phyloP scores from a whole-genome alignment of 192 early-diverging fungal species.

The Backusella liffmaniae region DNA sequence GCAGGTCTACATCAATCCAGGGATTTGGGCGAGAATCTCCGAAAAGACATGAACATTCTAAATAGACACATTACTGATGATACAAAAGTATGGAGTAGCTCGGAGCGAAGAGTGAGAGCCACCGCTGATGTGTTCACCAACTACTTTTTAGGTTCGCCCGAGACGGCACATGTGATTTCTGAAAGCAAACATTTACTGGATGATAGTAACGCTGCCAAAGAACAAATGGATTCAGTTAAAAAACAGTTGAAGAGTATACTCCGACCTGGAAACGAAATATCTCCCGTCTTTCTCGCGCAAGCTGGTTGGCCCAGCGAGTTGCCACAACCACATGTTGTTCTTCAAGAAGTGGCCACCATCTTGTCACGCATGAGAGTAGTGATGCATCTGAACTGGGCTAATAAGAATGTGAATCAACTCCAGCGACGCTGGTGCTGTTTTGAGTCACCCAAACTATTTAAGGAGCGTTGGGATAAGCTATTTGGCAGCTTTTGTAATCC shows the following conservation, averaged over 20 bases:
- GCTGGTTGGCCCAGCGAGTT: slow-evolving; percentile 40
- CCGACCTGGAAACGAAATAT: slow-evolving; percentile 33
- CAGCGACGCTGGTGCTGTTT: slow-evolving; percentile 89
- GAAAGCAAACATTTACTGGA: slow-evolving; percentile 93
- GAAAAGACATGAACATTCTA: slow-evolving; percentile 89
- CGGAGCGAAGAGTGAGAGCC: slow-evolving; percentile 85
- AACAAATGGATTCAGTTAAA: slow-evolving; percentile 89
- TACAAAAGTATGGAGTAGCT: slow-evolving; percentile 80
- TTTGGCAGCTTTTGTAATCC: slow-evolving; percentile 79
- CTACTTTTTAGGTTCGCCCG: slow-evolving; percentile 59
- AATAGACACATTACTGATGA: slow-evolving; percentile 86
- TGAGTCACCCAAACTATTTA: slow-evolving; percentile 82
- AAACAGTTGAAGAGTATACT: slow-evolving; percentile 54
- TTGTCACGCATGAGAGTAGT: slow-evolving; percentile 63
- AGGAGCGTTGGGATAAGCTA: slow-evolving; percentile 96
- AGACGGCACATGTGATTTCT: slow-evolving; percentile 59
- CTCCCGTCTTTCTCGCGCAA: slow-evolving; percentile 21
- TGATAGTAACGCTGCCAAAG: slow-evolving; percentile 93
- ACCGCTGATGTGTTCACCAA: slow-evolving; percentile 76
- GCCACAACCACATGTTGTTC: slow-evolving; percentile 43
- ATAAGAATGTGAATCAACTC: slow-evolving; percentile 51
- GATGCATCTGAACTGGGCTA: slow-evolving; percentile 79
- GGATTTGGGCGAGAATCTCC: slow-evolving; percentile 89
- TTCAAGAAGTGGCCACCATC: slow-evolving; percentile 68
- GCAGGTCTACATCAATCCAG: slow-evolving; percentile 85